Conservation (phyloP, 1,284 basidiomycete species). For the Trichosporon asahii region DNA sequence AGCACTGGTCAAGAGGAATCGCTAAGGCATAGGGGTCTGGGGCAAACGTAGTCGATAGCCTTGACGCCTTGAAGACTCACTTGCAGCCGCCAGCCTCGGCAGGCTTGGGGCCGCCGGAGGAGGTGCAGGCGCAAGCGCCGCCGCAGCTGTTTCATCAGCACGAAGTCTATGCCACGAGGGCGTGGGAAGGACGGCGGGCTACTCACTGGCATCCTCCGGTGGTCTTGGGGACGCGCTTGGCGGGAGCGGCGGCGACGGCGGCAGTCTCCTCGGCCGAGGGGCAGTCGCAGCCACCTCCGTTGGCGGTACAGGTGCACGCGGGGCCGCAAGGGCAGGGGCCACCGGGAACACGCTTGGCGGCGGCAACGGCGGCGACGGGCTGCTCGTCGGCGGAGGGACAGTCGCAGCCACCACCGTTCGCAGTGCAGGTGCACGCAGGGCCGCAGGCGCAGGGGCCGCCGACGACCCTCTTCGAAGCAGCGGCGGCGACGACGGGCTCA, state of each 20-base stretch:
- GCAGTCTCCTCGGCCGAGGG: not conserved
- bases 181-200: slow-evolving; percentile 17
- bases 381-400: not conserved
- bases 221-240: not conserved
- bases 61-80: slow-evolving; percentile 10
- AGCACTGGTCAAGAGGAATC: not conserved
- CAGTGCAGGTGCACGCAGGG: not conserved
- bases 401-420: not conserved
- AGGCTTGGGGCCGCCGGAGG: slow-evolving; percentile 9
- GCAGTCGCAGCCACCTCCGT: slow-evolving; percentile 10
- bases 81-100: slow-evolving; percentile 21
- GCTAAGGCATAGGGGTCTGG: too few relatives aligned
- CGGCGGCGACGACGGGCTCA: not conserved
- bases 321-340: not conserved
- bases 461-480: not conserved
- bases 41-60: not conserved
- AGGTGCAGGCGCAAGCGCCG: slow-evolving; percentile 3
- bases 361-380: not conserved
- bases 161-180: not conserved
- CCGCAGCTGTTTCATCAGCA: slow-evolving; percentile 1
- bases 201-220: not conserved
- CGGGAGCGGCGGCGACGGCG: not conserved
- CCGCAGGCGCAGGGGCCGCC: slow-evolving; percentile 2
- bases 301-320: slow-evolving; percentile 5
- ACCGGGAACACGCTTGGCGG: not conserved